Base-by-base conservation (phyloP, 2,329 filamentous ascomycete species). In the Pseudonectria foliicola region DNA sequence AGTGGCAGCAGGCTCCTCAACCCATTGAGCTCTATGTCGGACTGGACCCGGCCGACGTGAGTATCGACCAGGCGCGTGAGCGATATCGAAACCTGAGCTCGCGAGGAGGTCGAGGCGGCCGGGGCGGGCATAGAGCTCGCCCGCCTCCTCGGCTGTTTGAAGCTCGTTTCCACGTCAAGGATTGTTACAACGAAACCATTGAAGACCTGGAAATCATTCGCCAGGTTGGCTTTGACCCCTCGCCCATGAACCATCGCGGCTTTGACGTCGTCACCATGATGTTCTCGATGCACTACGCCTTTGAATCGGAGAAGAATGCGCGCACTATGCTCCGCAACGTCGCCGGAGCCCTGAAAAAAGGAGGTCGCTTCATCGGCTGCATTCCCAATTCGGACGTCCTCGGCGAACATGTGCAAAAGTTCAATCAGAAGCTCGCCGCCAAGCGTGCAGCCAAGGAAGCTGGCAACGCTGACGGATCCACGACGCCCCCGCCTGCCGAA, bases 221-320 rank as follows among this genome's bases (percentile, higher is more conserved):
- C 31, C 77, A 94, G 37, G 87, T 98, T 21, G 92, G 92, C 14
- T 95, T 95, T 49, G 85, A 94, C 53, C 69, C 75, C 0, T 82
- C 80, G 66, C 51, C 85, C 68, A 64, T 84, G 78, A 60, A 80
- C 42, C 77, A 77, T 34, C 82, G 82, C 36, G 89, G 90, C 4
- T 98, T 96, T 51, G 92, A 98, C 57, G 85, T 96, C 27, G 90
- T 98, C 44, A 88, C 83, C 55, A 95, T 95, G 77, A 98, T 98
- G 92, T 98, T 98, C 61, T 93, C 88, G 53, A 92, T 98, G 80
- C 92, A 98, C 64, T 98, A 98, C 59, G 89, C 92, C 6, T 98
- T 96, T 50, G 92, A 96, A 66, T 86, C 72, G 34, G 90, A 98
- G 60, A 76, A 78, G 31, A 93, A 95, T 60, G 87, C 90, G 3